phyloP scores from a whole-genome alignment of 306 rosid species.

The Glycyrrhiza uralensis region DNA sequence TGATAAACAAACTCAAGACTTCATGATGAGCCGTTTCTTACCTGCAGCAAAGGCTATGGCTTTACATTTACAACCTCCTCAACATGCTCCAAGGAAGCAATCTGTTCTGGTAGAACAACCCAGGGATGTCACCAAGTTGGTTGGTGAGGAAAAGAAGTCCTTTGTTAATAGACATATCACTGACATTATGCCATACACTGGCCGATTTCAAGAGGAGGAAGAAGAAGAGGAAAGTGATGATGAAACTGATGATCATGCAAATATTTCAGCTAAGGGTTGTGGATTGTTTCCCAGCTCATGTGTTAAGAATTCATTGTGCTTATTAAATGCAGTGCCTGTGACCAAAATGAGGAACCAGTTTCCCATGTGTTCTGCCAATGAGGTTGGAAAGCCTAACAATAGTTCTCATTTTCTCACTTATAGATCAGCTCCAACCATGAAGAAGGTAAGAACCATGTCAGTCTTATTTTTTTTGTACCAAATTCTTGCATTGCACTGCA shows the following conservation, averaged over 20 bases:
- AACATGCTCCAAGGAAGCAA: slow-evolving; percentile 41
- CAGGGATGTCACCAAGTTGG: slow-evolving; percentile 43
- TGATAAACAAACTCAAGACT: slow-evolving; percentile 68
- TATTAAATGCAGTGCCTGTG: slow-evolving; percentile 52
- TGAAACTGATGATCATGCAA: slow-evolving; percentile 42
- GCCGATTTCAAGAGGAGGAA: slow-evolving; percentile 36
- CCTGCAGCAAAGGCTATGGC: slow-evolving; percentile 95
- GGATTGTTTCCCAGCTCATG: slow-evolving; percentile 63
- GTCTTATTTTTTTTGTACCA: slow-evolving; percentile 4
- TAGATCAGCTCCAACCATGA: slow-evolving; percentile 45
- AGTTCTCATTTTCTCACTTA: slow-evolving; percentile 35
- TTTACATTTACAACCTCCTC: slow-evolving; percentile 57
- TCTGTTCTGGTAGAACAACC: slow-evolving; percentile 43
- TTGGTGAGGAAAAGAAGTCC: slow-evolving; percentile 41
- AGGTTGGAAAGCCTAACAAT: slow-evolving; percentile 41
- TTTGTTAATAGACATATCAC: slow-evolving; percentile 34
- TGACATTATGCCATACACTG: slow-evolving; percentile 42
- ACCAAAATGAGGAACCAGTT: slow-evolving; percentile 48
- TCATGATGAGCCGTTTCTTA: slow-evolving; percentile 90
- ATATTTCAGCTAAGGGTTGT: slow-evolving; percentile 67
- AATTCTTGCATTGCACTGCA: neutral
- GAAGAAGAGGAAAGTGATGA: slow-evolving; percentile 61
- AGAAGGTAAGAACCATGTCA: slow-evolving; percentile 49
- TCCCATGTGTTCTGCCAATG: slow-evolving; percentile 30
- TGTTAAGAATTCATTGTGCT: slow-evolving; percentile 56